A percentile compares a stretch with the other conserved stretches of the same genome.
These are phyloP conservation scores for Bisporella sp. DNA, from an alignment of 2,329 filamentous ascomycete genomes.

Conservation along the genomic window DNA sequence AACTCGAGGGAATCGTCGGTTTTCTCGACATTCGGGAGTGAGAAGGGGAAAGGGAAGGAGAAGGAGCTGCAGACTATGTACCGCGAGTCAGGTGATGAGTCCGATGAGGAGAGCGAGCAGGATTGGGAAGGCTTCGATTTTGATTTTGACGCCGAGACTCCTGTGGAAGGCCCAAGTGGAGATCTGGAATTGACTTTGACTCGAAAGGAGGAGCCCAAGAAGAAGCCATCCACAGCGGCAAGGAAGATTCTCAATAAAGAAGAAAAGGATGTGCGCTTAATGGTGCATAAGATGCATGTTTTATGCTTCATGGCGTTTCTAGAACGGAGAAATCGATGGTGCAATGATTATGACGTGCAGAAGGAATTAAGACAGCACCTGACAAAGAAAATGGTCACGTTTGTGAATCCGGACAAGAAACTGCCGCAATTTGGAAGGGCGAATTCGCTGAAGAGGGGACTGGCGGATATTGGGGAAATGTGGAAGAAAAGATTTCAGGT, in stretches of 20 bases:
- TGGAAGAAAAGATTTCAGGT: constrained; percentile 67
- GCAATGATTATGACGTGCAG: constrained; percentile 69
- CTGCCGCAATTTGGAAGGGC: constrained; percentile 70
- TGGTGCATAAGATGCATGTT: constrained; percentile 82
- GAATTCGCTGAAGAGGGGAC: constrained; percentile 69
- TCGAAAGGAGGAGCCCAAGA: constrained; percentile 5
- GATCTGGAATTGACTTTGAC: constrained; percentile 29
- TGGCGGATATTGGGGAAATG: constrained; percentile 59
- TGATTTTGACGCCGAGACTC: constrained; percentile 21
- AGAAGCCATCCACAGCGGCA: constrained; percentile 8
- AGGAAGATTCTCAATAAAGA: constrained; percentile 40
- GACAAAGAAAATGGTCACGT: constrained; percentile 55
- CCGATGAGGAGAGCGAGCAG: constrained; percentile 43
- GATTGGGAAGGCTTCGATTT: constrained; percentile 57
- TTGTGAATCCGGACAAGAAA: constrained; percentile 60
- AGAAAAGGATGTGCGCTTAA: constrained; percentile 52
- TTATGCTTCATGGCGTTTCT: constrained; percentile 76
- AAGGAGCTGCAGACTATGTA: constrained; percentile 30
- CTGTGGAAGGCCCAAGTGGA: constrained; percentile 17
- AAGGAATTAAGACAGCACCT: constrained; percentile 57
- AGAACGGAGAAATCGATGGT: constrained; percentile 78
- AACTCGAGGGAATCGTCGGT: constrained; percentile 14
- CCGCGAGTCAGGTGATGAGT: constrained; percentile 45
- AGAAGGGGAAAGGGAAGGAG: constrained; percentile 1
- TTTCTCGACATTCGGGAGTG: constrained; percentile 3